Base-by-base conservation (phyloP, 108 stramenopile genomes). In the Cyclotella choctawhatcheeana region DNA sequence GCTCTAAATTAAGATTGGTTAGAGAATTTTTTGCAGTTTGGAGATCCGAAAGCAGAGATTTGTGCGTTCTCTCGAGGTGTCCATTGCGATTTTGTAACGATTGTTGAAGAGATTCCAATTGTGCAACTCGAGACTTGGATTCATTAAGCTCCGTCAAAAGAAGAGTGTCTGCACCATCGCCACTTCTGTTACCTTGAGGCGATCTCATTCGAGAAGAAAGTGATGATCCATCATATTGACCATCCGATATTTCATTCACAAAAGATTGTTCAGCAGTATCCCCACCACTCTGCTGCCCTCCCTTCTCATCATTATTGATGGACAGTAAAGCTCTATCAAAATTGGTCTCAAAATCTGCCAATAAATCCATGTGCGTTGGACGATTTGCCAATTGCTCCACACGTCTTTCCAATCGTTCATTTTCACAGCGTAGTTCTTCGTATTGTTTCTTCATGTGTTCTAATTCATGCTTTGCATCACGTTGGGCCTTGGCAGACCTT, bases 311-410 rank as follows among this genome's bases (percentile, higher is more conserved):
- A 13, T 61, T 55, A 5, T 71, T 73, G 32, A 83, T 86, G 64
- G 80, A 81, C 43, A 94, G 40, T 18, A 94, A 52, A 0, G 93
- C 91, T 65, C 86, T 82, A 68, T 92, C 93, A 67, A 94, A 92
- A 61, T 95, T 92, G 16, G 93, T 89, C 82, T 95, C 91, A 79
- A 95, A 95, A 70, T 95, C 93, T 50, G 88, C 89, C 48, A 95
- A 71, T 24, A 95, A 67, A 71, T 95, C 93, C 84, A 89, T 82
- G 61, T 95, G 93, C 6, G 93, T 86, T 2, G 93, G 93, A 17
- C 93, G 85, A 74, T 63, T 89, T 22, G 88, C 82, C 51, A 95
- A 66, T 33, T 82, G 85, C 40, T 95, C 91, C 44, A 95, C 73
- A 34, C 88, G 82, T 43, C 67, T 51, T 33, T 83, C 83, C 58